Evolutionary conservation across 176 grass and related monocot genomes (phyloP).

Genomic region (Triticum urartu): DNA sequence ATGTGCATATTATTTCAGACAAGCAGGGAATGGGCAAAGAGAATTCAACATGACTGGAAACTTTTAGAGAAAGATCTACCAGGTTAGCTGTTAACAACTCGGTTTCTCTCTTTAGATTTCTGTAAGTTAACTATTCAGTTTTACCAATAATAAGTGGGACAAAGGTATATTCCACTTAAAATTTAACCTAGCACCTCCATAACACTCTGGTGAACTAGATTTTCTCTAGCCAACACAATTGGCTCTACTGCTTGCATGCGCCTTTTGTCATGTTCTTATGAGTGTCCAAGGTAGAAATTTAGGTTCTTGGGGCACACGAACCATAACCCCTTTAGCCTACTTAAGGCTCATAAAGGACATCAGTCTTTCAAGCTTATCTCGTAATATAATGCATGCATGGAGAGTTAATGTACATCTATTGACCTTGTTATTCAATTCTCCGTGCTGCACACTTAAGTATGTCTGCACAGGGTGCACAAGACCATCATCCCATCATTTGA

Average conservation of each 20-base stretch:
- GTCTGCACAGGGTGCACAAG: neutral
- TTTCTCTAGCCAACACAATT: neutral
- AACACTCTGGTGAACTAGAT: neutral
- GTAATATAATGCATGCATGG: neutral
- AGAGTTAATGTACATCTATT: neutral
- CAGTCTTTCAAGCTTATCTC: neutral
- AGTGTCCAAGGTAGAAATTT: neutral
- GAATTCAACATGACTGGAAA: conserved; percentile 90
- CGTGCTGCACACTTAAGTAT: neutral
- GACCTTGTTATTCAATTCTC: neutral
- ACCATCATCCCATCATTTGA: neutral
- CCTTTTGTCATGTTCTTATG: neutral
- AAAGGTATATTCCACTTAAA: neutral
- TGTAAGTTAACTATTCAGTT: conserved; percentile 1
- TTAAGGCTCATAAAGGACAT: neutral
- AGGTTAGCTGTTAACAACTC: conserved; percentile 42
- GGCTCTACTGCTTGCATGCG: neutral
- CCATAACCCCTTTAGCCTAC: neutral
- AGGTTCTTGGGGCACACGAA: neutral
- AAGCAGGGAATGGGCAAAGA: conserved; percentile 71
- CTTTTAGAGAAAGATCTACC: conserved; percentile 85
- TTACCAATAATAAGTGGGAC: neutral
- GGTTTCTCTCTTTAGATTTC: neutral
- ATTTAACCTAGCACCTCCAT: neutral
- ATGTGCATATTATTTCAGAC: conserved; percentile 39